Base-by-base conservation (phyloP, 1,284 basidiomycete genomes). In the Pterula multifida region DNA sequence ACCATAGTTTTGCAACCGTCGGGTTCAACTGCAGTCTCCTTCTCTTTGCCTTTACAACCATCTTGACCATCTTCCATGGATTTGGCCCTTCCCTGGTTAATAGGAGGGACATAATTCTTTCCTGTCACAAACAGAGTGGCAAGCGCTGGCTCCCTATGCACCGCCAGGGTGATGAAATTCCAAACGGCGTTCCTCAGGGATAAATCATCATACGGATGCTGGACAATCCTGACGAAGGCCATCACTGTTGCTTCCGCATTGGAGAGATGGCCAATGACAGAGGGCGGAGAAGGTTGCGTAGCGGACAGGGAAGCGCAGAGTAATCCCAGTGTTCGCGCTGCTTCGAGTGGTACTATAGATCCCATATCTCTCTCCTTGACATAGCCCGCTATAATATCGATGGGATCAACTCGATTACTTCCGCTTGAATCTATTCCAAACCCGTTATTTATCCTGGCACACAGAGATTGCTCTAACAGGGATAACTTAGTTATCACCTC, bases 111-210 rank as follows among this genome's bases (percentile, higher is more conserved):
- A 51, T 73, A 76, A 63, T 78, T 81, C 50, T 76, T 75, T 1
- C 82, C 92, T 0, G 79, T 80, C 49, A 91, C 79, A 52, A 95
- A 84, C 15, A 96, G 71, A 44, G 79, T 77, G 0, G 90, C 90
- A 3, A 96, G 72, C 0, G 92, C 90, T 1, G 93, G 91, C 60
- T 95, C 91, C 51, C 82, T 85, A 55, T 90, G 82, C 19, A 93
- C 80, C 2, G 90, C 83, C 12, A 89, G 73, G 0, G 85, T 73
- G 23, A 95, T 79, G 58, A 96, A 85, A 52, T 75, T 78, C 91
- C 93, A 96, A 1, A 89, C 78, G 0, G 83, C 76, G 42, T 79
- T 79, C 3, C 87, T 79, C 25, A 90, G 70, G 2, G 71, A 60
- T 9, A 79, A 68, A 42, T 87, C 83, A 36, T 85, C 79, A 56